Evolutionary conservation across 768 basidiomycete species (phyloP).

Genomic region (Pleurotus cornucopiae): DNA sequence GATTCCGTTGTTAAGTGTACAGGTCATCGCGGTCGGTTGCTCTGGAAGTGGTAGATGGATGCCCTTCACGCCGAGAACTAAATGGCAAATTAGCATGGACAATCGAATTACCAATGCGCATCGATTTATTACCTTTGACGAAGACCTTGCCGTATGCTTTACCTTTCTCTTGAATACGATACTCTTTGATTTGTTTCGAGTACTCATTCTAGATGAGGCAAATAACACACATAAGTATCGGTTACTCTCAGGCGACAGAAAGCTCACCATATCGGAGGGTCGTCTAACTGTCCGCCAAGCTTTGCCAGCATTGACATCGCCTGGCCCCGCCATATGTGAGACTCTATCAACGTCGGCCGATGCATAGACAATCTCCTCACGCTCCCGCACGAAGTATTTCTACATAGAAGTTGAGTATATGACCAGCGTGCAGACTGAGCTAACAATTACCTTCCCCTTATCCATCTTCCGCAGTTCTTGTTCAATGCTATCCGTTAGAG

Average conservation of each 20-base stretch:
- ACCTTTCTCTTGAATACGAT: conserved; percentile 71
- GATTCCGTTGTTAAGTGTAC: conserved; percentile 94
- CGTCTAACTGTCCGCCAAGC: conserved; percentile 87
- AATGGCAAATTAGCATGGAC: background rate
- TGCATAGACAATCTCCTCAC: conserved; percentile 74
- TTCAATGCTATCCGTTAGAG: conserved; percentile 66
- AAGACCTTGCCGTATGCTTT: conserved; percentile 92
- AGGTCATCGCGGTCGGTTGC: conserved; percentile 71
- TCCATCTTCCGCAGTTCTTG: conserved; percentile 65
- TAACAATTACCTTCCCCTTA: conserved; percentile 35
- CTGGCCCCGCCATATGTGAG: conserved; percentile 66
- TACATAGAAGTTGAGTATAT: conserved; percentile 25
- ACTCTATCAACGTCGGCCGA: conserved; percentile 74
- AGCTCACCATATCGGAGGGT: conserved; percentile 89
- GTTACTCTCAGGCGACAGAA: conserved; percentile 2
- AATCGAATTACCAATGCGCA: background rate
- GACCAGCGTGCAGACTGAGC: conserved; percentile 13
- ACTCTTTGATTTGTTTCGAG: conserved; percentile 83
- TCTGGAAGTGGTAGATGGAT: conserved; percentile 75
- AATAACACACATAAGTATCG: conserved; percentile 2
- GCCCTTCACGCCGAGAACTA: conserved; percentile 75
- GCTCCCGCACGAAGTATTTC: conserved; percentile 82
- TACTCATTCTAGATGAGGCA: conserved; percentile 73
- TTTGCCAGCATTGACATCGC: conserved; percentile 76
- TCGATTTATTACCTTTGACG: conserved; percentile 62